Percentiles rank a stretch among this genome's conserved stretches.
Evolutionary conservation across 2,329 filamentous ascomycete genomes (phyloP).

Genomic region (Coleophoma crateriformis): DNA sequence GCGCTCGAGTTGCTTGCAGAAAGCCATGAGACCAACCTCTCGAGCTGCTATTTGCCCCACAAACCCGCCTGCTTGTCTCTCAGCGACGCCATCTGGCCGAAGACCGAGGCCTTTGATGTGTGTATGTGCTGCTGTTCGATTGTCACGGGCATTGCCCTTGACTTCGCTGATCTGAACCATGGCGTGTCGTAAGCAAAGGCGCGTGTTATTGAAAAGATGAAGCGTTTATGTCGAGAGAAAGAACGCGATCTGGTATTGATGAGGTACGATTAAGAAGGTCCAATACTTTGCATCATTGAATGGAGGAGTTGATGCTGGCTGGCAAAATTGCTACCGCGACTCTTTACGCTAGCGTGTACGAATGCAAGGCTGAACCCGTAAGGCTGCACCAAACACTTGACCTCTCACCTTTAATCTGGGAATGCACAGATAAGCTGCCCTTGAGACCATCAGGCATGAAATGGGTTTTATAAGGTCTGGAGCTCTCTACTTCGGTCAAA

Average conservation of each 20-base stretch:
- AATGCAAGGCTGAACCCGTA: too few relatives aligned
- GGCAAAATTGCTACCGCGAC: too few relatives aligned
- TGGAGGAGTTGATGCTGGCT: too few relatives aligned
- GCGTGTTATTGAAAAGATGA: slow-evolving; percentile 1
- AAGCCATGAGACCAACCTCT: slow-evolving; percentile 55
- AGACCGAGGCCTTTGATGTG: slow-evolving; percentile 96
- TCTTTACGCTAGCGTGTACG: too few relatives aligned
- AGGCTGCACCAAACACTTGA: too few relatives aligned
- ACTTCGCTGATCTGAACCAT: slow-evolving; percentile 94
- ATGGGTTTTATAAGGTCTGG: too few relatives aligned
- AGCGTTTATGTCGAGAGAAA: not conserved
- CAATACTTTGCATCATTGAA: too few relatives aligned
- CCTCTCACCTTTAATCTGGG: too few relatives aligned
- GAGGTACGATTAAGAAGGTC: too few relatives aligned
- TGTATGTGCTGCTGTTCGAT: slow-evolving; percentile 92
- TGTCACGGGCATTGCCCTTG: slow-evolving; percentile 90
- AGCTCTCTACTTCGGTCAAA: too few relatives aligned
- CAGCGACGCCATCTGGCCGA: slow-evolving; percentile 78
- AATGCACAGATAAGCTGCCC: too few relatives aligned
- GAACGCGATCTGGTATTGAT: not conserved
- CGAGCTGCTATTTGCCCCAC: slow-evolving; percentile 83
- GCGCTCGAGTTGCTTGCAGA: slow-evolving; percentile 76
- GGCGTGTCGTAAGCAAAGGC: slow-evolving; percentile 23
- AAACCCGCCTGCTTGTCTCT: slow-evolving; percentile 75
- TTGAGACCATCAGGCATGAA: too few relatives aligned